phyloP scores from a whole-genome alignment of 805 yeast genomes.

The Teunomyces pallodes region DNA sequence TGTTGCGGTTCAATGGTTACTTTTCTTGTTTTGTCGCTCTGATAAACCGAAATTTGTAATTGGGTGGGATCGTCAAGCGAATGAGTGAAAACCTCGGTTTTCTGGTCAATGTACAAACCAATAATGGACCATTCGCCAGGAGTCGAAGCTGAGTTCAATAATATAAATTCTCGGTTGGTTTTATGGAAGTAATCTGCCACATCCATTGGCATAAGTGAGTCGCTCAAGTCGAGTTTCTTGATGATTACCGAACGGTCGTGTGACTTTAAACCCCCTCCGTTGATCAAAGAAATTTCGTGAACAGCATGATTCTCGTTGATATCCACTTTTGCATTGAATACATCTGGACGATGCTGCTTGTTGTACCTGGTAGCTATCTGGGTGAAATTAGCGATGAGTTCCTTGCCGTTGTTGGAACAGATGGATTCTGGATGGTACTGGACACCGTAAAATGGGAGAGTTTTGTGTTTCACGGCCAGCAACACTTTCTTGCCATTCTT shows the following conservation, averaged over 20 bases:
- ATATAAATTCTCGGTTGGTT: constrained; percentile 46
- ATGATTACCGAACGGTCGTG: background rate
- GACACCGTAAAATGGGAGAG: constrained; percentile 80
- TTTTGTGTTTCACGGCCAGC: constrained; percentile 75
- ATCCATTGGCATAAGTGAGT: constrained; percentile 35
- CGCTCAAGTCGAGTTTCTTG: constrained; percentile 8
- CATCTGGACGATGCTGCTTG: constrained; percentile 13
- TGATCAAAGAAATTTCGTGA: constrained; percentile 17
- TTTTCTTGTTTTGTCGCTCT: constrained; percentile 8
- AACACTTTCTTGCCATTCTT: constrained; percentile 38
- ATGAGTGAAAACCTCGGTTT: constrained; percentile 55
- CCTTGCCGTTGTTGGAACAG: constrained; percentile 68
- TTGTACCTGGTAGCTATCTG: constrained; percentile 39
- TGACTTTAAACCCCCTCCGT: constrained; percentile 7
- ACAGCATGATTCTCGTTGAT: constrained; percentile 18
- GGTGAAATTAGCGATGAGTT: constrained; percentile 64
- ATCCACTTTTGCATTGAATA: background rate
- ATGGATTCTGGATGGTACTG: constrained; percentile 98
- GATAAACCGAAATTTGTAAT: constrained; percentile 29
- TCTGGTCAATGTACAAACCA: constrained; percentile 56
- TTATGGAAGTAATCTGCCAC: constrained; percentile 48
- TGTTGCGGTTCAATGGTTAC: constrained; percentile 8
- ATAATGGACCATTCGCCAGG: constrained; percentile 91
- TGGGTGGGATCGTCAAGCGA: constrained; percentile 45
- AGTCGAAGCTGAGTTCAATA: constrained; percentile 72